Base-by-base conservation (phyloP, 202 grass and related monocot species). In the Panicum hallii region DNA sequence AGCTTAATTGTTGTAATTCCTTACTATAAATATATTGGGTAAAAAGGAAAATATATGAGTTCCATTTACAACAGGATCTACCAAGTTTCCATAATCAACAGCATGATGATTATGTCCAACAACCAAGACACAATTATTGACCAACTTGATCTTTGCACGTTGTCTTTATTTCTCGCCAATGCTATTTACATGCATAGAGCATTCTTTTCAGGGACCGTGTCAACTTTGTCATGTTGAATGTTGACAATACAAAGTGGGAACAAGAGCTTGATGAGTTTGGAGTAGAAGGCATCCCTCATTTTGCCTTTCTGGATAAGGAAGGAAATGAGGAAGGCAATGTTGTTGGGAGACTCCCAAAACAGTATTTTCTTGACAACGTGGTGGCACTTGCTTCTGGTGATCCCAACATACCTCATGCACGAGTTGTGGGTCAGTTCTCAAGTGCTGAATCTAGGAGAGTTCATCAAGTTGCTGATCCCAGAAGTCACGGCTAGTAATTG, bases 141-240 rank as follows among this genome's bases (percentile, higher is more conserved):
- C 42, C 38, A 80, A 14, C 9, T 7, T 5, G 4, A 26, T 66
- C 47, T n/a, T 40, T 78, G 11, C 11, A 4, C 61, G 13, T 32
- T 67, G 9, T 67, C 20, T 78, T 20, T 15, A 48, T 30, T 13
- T 44, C 9, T 72, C 12, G 44, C 41, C 26, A 66, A 42, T 40
- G 45, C 17, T 14, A 50, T 55, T 75, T 40, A 45, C 80, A 75
- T 74, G 49, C 38, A 44, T 79, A 22, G 22, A 80, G 6, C 34
- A 7, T 83, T 79, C 1, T 75, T 88, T 89, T 2, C 83, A 97
- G 97, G 64, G 88, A 92, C 70, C 79, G 78, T 61, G 85, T 97
- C 67, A 99, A 99, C 83, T 99, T 99, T 88, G 91, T 97, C 45
- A 97, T 99, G 97, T 78, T 99, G 67, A 99, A 99, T 85, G 97